Evolutionary conservation across 345 rosid species (phyloP), one percentile per base, ranked within the genome.

Genomic region (Sonneratia caseolaris): DNA sequence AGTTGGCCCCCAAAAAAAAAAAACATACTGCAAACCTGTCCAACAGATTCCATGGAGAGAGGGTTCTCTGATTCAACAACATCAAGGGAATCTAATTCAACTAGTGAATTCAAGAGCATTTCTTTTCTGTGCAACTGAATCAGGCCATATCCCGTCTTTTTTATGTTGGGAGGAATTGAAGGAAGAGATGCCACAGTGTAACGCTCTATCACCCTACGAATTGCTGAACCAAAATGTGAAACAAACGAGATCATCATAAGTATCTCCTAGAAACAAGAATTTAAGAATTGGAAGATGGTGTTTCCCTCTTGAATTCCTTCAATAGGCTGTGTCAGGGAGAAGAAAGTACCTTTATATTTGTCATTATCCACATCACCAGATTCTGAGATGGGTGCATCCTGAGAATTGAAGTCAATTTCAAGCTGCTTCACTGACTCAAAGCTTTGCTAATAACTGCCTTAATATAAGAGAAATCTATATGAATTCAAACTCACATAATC

Each of bases 361-460:
- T 84, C 81, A 74, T 87, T 88, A 42, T 86, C 85, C 57, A 87
- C 86, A 79, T 94, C 93, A 79, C 98, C 98, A 57, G 91, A 80
- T 80, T 91, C 98, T n/a, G 74, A 86, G 73, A 91, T 94, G 64
- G 98, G 97, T 68, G 98, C 97, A 80, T 94, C 97, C 98, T 94
- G 86, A 69, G 70, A 73, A 67, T 75, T 73, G 53, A 56, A 38
- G 22, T 40, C 27, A 11, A 71, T 62, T 77, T 72, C 68, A 66
- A 3, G 8, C 5, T 38, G 49, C 36, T 64, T 70, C 69, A 47
- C 70, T 75, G 24, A 10, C 79, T 37, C 38, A 12, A 32, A 24
- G 19, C 18, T 35, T 36, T 59, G 0, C 7, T 24, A 27, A 18
- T 35, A 59, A 70, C 21, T 16, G 68, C n/a, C 64, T 70, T 40